Evolutionary conservation across 768 basidiomycete genomes (phyloP), one percentile per base, ranked within the genome.

Genomic region (Tylopilus sp.): DNA sequence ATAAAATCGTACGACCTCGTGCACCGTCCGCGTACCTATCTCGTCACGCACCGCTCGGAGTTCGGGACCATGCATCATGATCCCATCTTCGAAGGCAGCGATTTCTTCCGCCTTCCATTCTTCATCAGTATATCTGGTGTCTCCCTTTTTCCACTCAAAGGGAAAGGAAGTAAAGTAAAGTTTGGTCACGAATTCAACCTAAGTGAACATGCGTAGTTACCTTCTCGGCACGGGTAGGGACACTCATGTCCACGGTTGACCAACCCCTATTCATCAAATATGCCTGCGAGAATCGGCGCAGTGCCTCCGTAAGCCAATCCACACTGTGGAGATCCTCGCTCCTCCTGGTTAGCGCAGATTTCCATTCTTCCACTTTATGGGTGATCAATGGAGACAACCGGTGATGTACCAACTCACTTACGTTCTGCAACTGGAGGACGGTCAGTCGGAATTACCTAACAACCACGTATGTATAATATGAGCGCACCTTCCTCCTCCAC

Each of bases 1-100:
- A 59, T 89, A 93, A 69, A 84, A 91, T 17, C 89, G 80, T 25
- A 93, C 90, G 6, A 91, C 81, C 61, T 93, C 91, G 25, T 79
- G 74, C 62, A 91, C 78, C 1, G 83, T 74, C 50, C 90, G 75
- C 3, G 83, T 80, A 21, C 76, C 77, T 39, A 93, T 77, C 62
- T 91, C 88, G 25, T 89, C 86, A 44, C 83, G 75, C 22, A 91
- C 86, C 5, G 81, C 79, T 36, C 88, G 83, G 47, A 93, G 82
- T 63, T 93, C 91, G 12, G 89, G 85, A 26, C 88, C 87, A 57
- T 89, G 80, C n/a, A 73, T 71, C 43, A 73, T 59, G 42, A 91
- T 86, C 5, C 79, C 86, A 57, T 88, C 85, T 63, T 91, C 88
- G 66, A 93, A 93, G 3, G 82, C 81, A 18, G 79, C 76, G 17